Evolutionary conservation across 1,284 basidiomycete species (phyloP).

Genomic region (Peniophora sp.): DNA sequence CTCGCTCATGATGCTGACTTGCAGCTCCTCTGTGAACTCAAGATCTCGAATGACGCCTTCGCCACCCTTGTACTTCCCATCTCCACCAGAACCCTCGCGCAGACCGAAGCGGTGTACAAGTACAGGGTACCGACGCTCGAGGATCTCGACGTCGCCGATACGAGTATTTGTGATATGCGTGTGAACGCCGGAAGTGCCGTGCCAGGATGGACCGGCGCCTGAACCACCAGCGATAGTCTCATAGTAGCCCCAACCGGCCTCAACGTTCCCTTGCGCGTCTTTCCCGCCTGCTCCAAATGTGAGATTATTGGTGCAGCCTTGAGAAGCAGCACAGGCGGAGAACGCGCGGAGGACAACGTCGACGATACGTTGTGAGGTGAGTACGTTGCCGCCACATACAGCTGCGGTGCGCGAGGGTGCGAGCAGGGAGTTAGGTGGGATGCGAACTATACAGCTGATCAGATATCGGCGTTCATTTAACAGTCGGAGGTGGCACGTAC

Average conservation of each 20-base stretch:
- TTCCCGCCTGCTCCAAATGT: conserved; percentile 90
- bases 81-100: conserved; percentile 70
- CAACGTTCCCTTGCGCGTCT: conserved; percentile 67
- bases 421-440: conserved; percentile 76
- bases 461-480: conserved; percentile 3
- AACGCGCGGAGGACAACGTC: conserved; percentile 95
- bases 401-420: conserved; percentile 82
- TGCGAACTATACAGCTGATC: conserved; percentile 46
- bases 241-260: conserved; percentile 91
- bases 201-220: conserved; percentile 86
- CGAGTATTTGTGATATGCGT: conserved; percentile 93
- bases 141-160: conserved; percentile 88
- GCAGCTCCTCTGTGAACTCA: conserved; percentile 81
- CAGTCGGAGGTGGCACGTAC: conserved; percentile 29
- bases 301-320: conserved; percentile 91
- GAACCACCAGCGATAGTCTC: conserved; percentile 95
- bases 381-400: conserved; percentile 89
- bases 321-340: conserved; percentile 86
- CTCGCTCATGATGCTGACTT: conserved; percentile 84
- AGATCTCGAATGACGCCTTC: conserved; percentile 86
- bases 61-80: conserved; percentile 76
- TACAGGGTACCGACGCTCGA: conserved; percentile 87
- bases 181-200: conserved; percentile 83
- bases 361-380: conserved; percentile 90
- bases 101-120: conserved; percentile 80